phyloP scores from a whole-genome alignment of 805 yeast genomes.

The Teunomyces gatunensis region DNA sequence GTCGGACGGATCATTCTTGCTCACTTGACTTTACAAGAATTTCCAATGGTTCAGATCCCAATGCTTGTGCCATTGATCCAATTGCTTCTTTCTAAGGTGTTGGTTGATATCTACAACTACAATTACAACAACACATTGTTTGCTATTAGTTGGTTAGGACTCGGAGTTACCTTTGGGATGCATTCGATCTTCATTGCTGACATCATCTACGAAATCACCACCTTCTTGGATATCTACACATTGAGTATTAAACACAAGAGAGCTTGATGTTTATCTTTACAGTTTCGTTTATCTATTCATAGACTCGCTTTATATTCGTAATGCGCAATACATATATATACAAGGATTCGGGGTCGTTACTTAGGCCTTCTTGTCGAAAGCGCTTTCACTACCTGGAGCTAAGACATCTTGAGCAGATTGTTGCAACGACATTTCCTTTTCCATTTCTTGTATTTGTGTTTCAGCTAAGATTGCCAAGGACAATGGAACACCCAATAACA shows the following conservation, averaged over 20 bases:
- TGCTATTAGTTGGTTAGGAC: constrained; percentile 61
- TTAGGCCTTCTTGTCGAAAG: constrained; percentile 28
- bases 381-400: constrained; percentile 51
- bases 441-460: constrained; percentile 91
- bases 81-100: constrained; percentile 31
- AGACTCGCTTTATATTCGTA: constrained; percentile 3
- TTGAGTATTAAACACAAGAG: constrained; percentile 79
- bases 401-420: constrained; percentile 73
- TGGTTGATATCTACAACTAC: constrained; percentile 36
- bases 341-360: constrained; percentile 1
- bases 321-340: constrained; percentile 6
- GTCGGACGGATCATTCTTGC: constrained; percentile 92
- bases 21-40: constrained; percentile 75
- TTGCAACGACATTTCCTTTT: constrained; percentile 82
- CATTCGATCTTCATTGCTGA: constrained; percentile 73
- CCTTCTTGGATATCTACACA: constrained; percentile 81
- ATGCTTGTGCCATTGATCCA: constrained; percentile 62
- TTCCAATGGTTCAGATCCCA: constrained; percentile 73
- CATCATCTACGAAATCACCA: constrained; percentile 75
- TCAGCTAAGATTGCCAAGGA: constrained; percentile 87
- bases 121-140: constrained; percentile 43
- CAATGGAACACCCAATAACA: constrained; percentile 89
- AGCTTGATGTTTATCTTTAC: constrained; percentile 18
- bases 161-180: constrained; percentile 64
- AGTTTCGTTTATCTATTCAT: not conserved